Conservation (phyloP, 2,329 filamentous ascomycete genomes). For the Karstenula rhodostoma region DNA sequence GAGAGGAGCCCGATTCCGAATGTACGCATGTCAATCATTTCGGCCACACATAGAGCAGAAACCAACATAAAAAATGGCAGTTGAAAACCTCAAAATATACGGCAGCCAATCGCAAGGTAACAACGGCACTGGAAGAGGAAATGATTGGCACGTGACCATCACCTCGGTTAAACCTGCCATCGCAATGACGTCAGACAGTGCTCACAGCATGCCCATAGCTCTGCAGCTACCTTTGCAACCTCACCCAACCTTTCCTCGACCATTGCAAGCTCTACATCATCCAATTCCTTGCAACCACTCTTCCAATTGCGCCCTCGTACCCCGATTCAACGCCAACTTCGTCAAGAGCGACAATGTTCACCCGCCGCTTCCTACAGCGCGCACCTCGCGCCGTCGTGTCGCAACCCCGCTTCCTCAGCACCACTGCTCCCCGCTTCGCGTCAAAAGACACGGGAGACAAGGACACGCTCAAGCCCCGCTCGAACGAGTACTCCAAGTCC, state of each 20-base stretch:
- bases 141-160: background rate
- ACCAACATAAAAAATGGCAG: too few species aligned
- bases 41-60: too few species aligned
- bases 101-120: too few species aligned
- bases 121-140: too few species aligned
- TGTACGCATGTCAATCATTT: background rate
- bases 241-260: slow-evolving; percentile 5
- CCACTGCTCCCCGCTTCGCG: slow-evolving; percentile 34
- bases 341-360: slow-evolving; percentile 35
- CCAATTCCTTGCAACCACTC: background rate
- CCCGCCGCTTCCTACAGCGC: slow-evolving; percentile 23
- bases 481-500: slow-evolving; percentile 73
- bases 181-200: slow-evolving; percentile 15
- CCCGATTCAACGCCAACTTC: background rate
- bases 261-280: slow-evolving; percentile 12
- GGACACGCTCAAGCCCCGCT: slow-evolving; percentile 69
- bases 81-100: too few species aligned
- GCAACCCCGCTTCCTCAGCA: slow-evolving; percentile 31
- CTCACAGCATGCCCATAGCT: slow-evolving; percentile 13
- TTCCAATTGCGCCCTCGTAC: slow-evolving; percentile 1
- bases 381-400: slow-evolving; percentile 17
- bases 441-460: slow-evolving; percentile 57
- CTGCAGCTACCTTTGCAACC: background rate
- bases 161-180: slow-evolving; percentile 11
- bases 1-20: slow-evolving; percentile 5